phyloP scores from a whole-genome alignment of 2,329 filamentous ascomycete species.

The Emmonsiellopsis sp. region DNA sequence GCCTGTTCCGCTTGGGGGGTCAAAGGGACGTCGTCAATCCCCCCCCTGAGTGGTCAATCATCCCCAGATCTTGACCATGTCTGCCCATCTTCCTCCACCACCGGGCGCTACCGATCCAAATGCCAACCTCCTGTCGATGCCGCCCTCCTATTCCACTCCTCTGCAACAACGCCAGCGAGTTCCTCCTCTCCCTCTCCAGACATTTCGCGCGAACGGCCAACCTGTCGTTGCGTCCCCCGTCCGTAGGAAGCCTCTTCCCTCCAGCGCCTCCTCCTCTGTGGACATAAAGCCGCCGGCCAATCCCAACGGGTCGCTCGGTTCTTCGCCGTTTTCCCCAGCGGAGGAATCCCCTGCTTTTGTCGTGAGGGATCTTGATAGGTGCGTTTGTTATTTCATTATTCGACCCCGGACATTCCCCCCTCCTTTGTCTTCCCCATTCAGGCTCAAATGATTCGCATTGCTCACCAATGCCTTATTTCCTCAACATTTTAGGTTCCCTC shows the following conservation, averaged over 20 bases:
- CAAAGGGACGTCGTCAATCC: background rate
- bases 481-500: slow-evolving; percentile 28
- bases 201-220: background rate
- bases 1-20: background rate
- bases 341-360: slow-evolving; percentile 21
- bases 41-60: background rate
- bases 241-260: slow-evolving; percentile 46
- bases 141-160: slow-evolving; percentile 5
- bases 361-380: slow-evolving; percentile 33
- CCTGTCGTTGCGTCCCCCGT: slow-evolving; percentile 21
- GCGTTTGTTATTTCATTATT: slow-evolving; percentile 13
- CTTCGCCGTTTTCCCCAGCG: slow-evolving; percentile 18
- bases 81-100: slow-evolving; percentile 10
- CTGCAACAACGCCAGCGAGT: slow-evolving; percentile 1
- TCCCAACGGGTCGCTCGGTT: background rate
- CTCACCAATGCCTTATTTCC: slow-evolving; percentile 16
- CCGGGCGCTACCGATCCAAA: slow-evolving; percentile 9
- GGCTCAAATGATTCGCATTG: slow-evolving; percentile 12
- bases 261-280: slow-evolving; percentile 37
- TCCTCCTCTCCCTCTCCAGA: background rate
- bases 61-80: slow-evolving; percentile 1
- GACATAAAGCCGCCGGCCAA: background rate
- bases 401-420: slow-evolving; percentile 1
- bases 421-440: slow-evolving; percentile 2
- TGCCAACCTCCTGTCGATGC: background rate